Percentiles rank a stretch among this genome's conserved stretches.
Conservation (phyloP, 2,329 filamentous ascomycete species). For the Diaporthe sp. region DNA sequence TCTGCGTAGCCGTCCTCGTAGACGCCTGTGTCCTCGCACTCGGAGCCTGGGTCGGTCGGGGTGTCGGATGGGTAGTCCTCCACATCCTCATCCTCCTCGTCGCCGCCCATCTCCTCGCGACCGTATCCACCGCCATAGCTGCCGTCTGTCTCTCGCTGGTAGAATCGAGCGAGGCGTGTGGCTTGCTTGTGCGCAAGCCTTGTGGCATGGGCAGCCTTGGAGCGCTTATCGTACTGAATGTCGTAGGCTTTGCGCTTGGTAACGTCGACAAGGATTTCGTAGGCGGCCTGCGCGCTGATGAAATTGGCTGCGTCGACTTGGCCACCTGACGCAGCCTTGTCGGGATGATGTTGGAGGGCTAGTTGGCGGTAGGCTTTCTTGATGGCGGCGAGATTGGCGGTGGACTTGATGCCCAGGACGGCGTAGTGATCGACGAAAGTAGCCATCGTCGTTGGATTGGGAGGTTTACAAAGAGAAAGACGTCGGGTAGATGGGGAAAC, state of each 20-base stretch:
- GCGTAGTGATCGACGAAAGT: conserved; percentile 6
- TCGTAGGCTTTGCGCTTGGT: not conserved
- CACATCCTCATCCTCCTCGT: not conserved
- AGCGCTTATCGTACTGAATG: not conserved
- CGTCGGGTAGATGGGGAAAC: too few relatives aligned
- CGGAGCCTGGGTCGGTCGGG: not conserved
- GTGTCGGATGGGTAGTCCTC: not conserved
- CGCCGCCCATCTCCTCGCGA: not conserved
- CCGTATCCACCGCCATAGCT: not conserved
- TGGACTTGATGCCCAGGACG: not conserved
- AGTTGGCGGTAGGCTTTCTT: not conserved
- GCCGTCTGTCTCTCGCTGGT: not conserved
- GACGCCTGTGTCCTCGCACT: not conserved
- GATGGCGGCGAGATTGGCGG: not conserved
- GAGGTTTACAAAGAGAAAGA: not conserved
- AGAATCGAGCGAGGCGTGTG: not conserved
- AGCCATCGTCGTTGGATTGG: not conserved
- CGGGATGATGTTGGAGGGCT: not conserved
- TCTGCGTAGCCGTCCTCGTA: conserved; percentile 6
- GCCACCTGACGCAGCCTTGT: not conserved
- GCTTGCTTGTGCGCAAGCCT: not conserved
- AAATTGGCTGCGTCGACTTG: not conserved
- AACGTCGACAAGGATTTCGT: not conserved
- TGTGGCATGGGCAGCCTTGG: not conserved
- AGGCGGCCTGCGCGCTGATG: not conserved